A percentile compares a stretch with the other conserved stretches of the same genome.
Evolutionary conservation across 768 basidiomycete genomes (phyloP).

Genomic region (Phaeotremella fagi): DNA sequence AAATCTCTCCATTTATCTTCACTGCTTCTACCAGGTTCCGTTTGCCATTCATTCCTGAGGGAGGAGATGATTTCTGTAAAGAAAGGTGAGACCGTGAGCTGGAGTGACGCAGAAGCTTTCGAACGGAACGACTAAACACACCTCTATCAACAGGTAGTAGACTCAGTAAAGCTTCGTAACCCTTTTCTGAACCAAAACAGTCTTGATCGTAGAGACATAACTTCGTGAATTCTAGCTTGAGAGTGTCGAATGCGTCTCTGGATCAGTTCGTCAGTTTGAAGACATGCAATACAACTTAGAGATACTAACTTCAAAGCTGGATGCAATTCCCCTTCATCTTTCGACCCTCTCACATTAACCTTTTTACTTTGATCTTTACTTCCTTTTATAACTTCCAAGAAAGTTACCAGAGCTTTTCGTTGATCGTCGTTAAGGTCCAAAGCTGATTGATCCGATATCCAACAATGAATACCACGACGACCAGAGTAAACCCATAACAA

Average conservation of each 20-base stretch:
- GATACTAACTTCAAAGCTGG: slow-evolving; percentile 63
- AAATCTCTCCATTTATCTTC: slow-evolving; percentile 71
- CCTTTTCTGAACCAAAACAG: slow-evolving; percentile 65
- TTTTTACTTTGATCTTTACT: slow-evolving; percentile 76
- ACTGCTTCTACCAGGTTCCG: slow-evolving; percentile 57
- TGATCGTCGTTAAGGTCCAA: slow-evolving; percentile 88
- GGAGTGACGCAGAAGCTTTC: not conserved
- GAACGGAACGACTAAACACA: slow-evolving; percentile 19
- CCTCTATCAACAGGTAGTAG: slow-evolving; percentile 63
- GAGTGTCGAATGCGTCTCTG: slow-evolving; percentile 54
- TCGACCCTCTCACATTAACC: slow-evolving; percentile 62
- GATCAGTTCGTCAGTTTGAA: no score
- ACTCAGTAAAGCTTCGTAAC: slow-evolving; percentile 68
- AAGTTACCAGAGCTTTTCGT: slow-evolving; percentile 77
- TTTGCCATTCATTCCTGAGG: slow-evolving; percentile 61
- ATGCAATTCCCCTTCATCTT: slow-evolving; percentile 55
- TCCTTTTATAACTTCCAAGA: slow-evolving; percentile 75
- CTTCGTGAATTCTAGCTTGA: slow-evolving; percentile 59
- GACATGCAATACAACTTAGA: not conserved
- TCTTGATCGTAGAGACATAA: slow-evolving; percentile 79
- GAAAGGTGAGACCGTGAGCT: not conserved
- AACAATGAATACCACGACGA: slow-evolving; percentile 94
- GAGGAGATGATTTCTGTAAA: slow-evolving; percentile 50
- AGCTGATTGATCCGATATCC: slow-evolving; percentile 87
- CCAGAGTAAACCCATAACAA: slow-evolving; percentile 98